Percentiles rank a stretch among this genome's conserved stretches.
Evolutionary conservation across 1,139 yeast genomes (phyloP).

Genomic region (Kodamaea derodonti): DNA sequence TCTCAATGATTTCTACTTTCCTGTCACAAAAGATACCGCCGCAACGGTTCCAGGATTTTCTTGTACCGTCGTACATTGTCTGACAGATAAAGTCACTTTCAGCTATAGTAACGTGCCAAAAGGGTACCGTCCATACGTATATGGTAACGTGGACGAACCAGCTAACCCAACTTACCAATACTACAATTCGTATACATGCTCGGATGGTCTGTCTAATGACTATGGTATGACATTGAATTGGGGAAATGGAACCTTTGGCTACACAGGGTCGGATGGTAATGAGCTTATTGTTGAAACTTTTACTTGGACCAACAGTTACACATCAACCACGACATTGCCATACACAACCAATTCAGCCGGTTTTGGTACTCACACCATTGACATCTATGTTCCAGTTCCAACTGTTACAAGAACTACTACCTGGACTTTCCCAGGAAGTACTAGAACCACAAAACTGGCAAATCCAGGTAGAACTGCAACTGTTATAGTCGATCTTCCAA

Average conservation of each 20-base stretch:
- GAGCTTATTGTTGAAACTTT: slow-evolving; percentile 18
- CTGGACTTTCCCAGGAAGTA: slow-evolving; percentile 7
- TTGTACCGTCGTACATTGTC: slow-evolving; percentile 14
- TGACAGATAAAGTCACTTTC: slow-evolving; percentile 4
- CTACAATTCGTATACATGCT: slow-evolving; percentile 15
- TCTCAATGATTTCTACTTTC: slow-evolving; percentile 21
- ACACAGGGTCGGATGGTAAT: slow-evolving; percentile 19
- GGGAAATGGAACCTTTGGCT: slow-evolving; percentile 9
- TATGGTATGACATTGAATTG: slow-evolving; percentile 4
- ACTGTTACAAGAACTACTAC: slow-evolving; percentile 10
- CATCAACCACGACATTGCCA: slow-evolving; percentile 4
- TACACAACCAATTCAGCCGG: slow-evolving; percentile 7
- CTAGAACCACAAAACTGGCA: slow-evolving; percentile 5
- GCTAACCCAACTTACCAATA: not conserved
- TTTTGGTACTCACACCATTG: slow-evolving; percentile 12
- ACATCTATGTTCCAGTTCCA: not conserved
- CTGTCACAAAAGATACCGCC: slow-evolving; percentile 8
- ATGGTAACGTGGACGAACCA: slow-evolving; percentile 10
- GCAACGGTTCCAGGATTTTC: slow-evolving; percentile 7
- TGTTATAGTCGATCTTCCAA: slow-evolving; percentile 8
- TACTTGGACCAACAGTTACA: slow-evolving; percentile 9
- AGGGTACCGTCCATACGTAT: slow-evolving; percentile 30
- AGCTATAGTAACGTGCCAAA: slow-evolving; percentile 24
- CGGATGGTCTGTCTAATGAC: slow-evolving; percentile 3
- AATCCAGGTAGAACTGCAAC: slow-evolving; percentile 14